Evolutionary conservation across 2,329 filamentous ascomycete species (phyloP).

Genomic region (Cladophialophora psammophila): DNA sequence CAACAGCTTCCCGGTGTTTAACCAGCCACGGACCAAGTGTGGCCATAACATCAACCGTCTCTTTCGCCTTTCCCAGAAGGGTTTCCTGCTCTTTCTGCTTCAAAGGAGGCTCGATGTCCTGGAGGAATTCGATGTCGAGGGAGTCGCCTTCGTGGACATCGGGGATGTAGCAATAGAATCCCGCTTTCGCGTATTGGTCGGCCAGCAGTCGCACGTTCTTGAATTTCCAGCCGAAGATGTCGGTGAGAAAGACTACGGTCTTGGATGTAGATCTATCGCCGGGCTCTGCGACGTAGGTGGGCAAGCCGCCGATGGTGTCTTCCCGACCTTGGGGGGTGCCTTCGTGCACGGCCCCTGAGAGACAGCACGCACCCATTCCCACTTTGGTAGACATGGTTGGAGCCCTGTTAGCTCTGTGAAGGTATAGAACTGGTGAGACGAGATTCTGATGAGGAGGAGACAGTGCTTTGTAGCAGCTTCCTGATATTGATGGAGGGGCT

Average conservation of each 20-base stretch:
- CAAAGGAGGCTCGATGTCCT: slow-evolving; percentile 53
- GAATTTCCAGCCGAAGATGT: slow-evolving; percentile 60
- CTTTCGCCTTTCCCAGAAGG: slow-evolving; percentile 50
- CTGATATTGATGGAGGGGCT: background rate
- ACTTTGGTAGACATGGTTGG: slow-evolving; percentile 44
- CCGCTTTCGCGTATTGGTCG: slow-evolving; percentile 56
- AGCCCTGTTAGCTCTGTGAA: background rate
- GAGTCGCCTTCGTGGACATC: slow-evolving; percentile 52
- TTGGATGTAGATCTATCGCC: slow-evolving; percentile 51
- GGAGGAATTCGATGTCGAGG: slow-evolving; percentile 50
- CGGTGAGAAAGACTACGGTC: slow-evolving; percentile 56
- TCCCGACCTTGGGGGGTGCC: slow-evolving; percentile 46
- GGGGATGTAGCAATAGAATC: slow-evolving; percentile 56
- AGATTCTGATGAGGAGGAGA: background rate
- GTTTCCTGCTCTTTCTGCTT: slow-evolving; percentile 48
- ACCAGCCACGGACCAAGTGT: slow-evolving; percentile 54
- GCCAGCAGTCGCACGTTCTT: slow-evolving; percentile 56
- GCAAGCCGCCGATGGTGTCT: slow-evolving; percentile 50
- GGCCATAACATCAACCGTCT: slow-evolving; percentile 50
- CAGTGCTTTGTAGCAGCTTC: background rate
- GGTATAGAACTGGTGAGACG: background rate
- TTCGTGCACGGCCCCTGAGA: slow-evolving; percentile 45
- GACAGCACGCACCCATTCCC: slow-evolving; percentile 53
- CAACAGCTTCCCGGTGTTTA: slow-evolving; percentile 53
- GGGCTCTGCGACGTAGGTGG: slow-evolving; percentile 56